Percentiles rank a stretch among this genome's conserved stretches.
These are phyloP conservation scores for Suillus hirtellus DNA, from an alignment of 768 basidiomycete genomes.

Conservation along the genomic window DNA sequence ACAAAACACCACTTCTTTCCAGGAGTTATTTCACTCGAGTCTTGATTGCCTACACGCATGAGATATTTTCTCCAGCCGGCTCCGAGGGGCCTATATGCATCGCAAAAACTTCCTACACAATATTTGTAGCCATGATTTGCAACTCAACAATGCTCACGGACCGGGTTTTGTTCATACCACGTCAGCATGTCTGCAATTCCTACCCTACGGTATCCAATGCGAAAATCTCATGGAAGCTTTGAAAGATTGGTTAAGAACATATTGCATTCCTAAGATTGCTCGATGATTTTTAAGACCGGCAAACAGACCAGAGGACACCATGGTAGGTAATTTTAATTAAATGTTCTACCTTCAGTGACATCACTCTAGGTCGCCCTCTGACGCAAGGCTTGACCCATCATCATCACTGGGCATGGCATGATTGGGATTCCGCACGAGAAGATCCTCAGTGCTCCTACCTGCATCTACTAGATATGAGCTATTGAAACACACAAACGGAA, in stretches of 20 bases:
- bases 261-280: neutral
- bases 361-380: neutral
- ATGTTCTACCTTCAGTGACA: neutral
- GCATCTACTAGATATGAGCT: slow-evolving; percentile 16
- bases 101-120: neutral
- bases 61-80: neutral
- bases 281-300: neutral
- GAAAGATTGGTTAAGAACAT: neutral
- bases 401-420: slow-evolving; percentile 32
- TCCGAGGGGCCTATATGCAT: neutral
- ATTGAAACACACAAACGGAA: neutral
- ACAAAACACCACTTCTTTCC: neutral
- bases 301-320: neutral
- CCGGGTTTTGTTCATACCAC: neutral
- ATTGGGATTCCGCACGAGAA: slow-evolving; percentile 72
- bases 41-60: neutral
- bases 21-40: neutral
- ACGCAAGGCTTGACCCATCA: neutral
- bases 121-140: neutral
- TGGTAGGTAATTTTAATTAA: neutral
- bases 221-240: neutral
- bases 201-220: neutral
- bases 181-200: neutral
- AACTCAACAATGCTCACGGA: neutral
- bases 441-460: slow-evolving; percentile 50